Percentiles rank a stretch among this genome's conserved stretches.
These are phyloP conservation scores for Colletotrichum somersetense DNA, from an alignment of 2,329 filamentous ascomycete species.

Conservation along the genomic window DNA sequence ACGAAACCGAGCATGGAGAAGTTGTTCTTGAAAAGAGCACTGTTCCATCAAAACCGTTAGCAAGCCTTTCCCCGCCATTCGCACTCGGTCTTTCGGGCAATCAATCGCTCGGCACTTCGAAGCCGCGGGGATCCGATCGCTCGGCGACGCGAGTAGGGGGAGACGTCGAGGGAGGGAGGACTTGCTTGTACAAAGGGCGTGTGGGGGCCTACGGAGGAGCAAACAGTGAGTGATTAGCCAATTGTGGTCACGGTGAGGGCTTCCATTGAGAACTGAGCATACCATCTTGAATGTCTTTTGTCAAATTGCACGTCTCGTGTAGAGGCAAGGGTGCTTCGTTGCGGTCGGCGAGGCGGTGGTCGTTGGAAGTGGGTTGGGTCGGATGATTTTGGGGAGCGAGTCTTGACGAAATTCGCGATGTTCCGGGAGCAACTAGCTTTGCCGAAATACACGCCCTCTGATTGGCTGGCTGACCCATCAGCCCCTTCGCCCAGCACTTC, in stretches of 20 bases:
- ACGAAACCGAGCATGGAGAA: slow-evolving; percentile 87
- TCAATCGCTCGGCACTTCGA: not conserved
- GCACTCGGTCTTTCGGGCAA: not conserved
- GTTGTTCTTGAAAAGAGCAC: slow-evolving; percentile 88
- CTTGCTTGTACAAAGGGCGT: slow-evolving; percentile 57
- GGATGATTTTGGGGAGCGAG: slow-evolving; percentile 32
- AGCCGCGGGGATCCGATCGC: not conserved
- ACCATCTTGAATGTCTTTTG: slow-evolving; percentile 52
- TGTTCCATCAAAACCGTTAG: slow-evolving; percentile 54
- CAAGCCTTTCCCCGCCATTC: not conserved
- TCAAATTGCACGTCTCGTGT: slow-evolving; percentile 32
- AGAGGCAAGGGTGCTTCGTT: slow-evolving; percentile 35
- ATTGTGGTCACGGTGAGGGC: slow-evolving; percentile 18
- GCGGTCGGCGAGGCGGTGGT: slow-evolving; percentile 35
- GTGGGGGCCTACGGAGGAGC: slow-evolving; percentile 50
- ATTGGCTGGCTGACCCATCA: slow-evolving; percentile 29
- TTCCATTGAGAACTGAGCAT: slow-evolving; percentile 38
- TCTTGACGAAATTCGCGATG: slow-evolving; percentile 44
- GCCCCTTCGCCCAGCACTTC: not conserved
- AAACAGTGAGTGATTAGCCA: slow-evolving; percentile 53
- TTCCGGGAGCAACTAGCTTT: slow-evolving; percentile 42
- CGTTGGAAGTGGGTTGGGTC: slow-evolving; percentile 17
- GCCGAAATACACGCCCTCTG: slow-evolving; percentile 37
- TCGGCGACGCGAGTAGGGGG: slow-evolving; percentile 1
- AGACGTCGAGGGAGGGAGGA: slow-evolving; percentile 36